Evolutionary conservation across 441 rosid genomes (phyloP).

Genomic region (Gossypium trilobum): DNA sequence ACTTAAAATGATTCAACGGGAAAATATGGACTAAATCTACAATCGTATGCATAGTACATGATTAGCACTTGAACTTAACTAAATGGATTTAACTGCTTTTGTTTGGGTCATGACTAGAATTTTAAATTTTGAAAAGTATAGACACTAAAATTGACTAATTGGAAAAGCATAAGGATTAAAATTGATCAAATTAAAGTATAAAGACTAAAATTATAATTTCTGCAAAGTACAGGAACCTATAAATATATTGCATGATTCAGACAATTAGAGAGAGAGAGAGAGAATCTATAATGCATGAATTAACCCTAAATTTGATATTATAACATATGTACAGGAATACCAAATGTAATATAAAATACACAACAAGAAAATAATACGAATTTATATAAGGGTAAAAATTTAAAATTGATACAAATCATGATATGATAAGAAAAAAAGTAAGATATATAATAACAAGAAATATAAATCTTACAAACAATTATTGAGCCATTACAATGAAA

Average conservation of each 20-base stretch:
- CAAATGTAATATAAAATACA: background rate
- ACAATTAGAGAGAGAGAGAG: too few relatives aligned
- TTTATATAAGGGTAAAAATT: too few relatives aligned
- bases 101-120: background rate
- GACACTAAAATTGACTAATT: background rate
- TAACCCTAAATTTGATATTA: background rate
- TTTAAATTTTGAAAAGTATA: background rate
- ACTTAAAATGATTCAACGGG: background rate
- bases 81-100: too few relatives aligned
- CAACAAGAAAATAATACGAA: background rate
- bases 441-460: background rate
- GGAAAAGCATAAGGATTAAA: background rate
- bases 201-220: background rate
- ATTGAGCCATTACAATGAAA: background rate
- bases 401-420: background rate
- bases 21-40: background rate
- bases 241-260: background rate
- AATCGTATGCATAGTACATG: background rate
- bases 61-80: background rate
- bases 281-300: background rate
- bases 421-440: too few relatives aligned
- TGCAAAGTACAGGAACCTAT: background rate
- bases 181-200: too few relatives aligned
- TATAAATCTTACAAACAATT: background rate
- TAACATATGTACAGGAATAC: background rate